A percentile compares a stretch with the other conserved stretches of the same genome.
Evolutionary conservation across 202 grass and related monocot genomes (phyloP).

Genomic region (Zoysia matrella): DNA sequence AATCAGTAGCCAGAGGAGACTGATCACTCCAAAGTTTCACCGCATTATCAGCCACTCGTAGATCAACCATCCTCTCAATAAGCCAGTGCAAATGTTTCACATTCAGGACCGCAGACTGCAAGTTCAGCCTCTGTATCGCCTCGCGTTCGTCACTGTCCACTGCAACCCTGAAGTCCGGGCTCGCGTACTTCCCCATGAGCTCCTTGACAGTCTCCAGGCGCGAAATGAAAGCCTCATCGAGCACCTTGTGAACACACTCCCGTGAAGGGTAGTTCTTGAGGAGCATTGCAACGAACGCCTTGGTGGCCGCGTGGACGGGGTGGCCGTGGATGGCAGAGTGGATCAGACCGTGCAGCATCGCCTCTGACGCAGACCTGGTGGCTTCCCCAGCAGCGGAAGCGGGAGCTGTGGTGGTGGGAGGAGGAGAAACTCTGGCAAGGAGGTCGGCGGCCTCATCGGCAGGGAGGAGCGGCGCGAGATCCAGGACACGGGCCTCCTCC

Average conservation of each 20-base stretch:
- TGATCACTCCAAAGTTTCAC: conserved; percentile 87
- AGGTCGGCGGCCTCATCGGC: conserved; percentile 71
- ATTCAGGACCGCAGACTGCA: conserved; percentile 67
- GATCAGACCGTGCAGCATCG: conserved; percentile 77
- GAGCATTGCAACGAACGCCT: conserved; percentile 90
- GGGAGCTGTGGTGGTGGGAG: neutral
- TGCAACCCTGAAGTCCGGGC: conserved; percentile 68
- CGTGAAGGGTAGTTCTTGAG: conserved; percentile 73
- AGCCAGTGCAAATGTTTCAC: conserved; percentile 83
- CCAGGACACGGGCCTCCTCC: conserved; percentile 64
- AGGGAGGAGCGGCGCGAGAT: conserved; percentile 69
- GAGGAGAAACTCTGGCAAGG: conserved; percentile 60
- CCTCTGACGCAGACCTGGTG: conserved; percentile 21
- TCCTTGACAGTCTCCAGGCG: conserved; percentile 80
- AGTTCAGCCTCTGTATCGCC: conserved; percentile 77
- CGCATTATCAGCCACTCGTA: conserved; percentile 61
- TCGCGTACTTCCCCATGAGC: conserved; percentile 84
- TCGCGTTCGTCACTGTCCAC: conserved; percentile 82
- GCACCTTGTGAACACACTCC: conserved; percentile 66
- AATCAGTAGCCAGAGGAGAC: conserved; percentile 60
- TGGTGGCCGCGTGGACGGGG: conserved; percentile 63
- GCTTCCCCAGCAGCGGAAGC: neutral
- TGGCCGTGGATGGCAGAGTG: conserved; percentile 75
- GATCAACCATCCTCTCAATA: conserved; percentile 91
- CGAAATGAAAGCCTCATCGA: conserved; percentile 63